Percentiles rank a stretch among this genome's conserved stretches.
Conservation (phyloP, 2,329 filamentous ascomycete genomes). For the Waltergamsia citrina region DNA sequence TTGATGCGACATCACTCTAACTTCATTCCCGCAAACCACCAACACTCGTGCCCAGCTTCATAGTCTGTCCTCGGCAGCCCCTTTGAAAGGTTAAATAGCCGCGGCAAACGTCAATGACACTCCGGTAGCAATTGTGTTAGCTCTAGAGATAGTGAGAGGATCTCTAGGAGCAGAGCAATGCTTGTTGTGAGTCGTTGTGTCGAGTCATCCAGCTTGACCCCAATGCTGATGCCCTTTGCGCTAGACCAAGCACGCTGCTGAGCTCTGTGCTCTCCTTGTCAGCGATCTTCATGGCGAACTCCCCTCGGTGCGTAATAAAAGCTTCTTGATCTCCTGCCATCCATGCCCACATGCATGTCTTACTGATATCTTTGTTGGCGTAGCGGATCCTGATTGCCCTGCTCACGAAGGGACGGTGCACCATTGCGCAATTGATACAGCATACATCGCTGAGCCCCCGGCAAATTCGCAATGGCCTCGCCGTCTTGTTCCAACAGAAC, state of each 20-base stretch:
- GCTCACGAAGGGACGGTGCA: conserved; percentile 68
- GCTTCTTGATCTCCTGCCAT: too few relatives aligned
- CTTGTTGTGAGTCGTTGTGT: conserved; percentile 38
- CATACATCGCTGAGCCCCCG: conserved; percentile 64
- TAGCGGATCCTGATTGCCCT: conserved; percentile 81
- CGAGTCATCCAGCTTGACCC: conserved; percentile 5
- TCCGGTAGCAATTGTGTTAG: conserved; percentile 60
- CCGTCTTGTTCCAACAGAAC: conserved; percentile 80
- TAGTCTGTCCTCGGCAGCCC: background rate
- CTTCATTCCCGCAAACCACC: background rate
- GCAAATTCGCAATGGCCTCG: conserved; percentile 72
- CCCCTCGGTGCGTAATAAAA: conserved; percentile 56
- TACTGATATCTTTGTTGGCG: background rate
- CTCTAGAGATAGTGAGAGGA: conserved; percentile 72
- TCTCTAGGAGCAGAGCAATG: conserved; percentile 63
- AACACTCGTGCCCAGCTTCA: background rate
- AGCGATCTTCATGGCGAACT: conserved; percentile 87
- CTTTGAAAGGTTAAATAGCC: background rate
- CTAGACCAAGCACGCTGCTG: conserved; percentile 64
- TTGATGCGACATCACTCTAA: conserved; percentile 1
- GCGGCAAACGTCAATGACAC: conserved; percentile 40
- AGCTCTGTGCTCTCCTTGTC: conserved; percentile 85
- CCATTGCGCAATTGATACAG: conserved; percentile 57
- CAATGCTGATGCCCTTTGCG: conserved; percentile 11
- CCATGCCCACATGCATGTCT: background rate